Conservation (phyloP, 1,284 basidiomycete species). For the Pterulicium gracile region DNA sequence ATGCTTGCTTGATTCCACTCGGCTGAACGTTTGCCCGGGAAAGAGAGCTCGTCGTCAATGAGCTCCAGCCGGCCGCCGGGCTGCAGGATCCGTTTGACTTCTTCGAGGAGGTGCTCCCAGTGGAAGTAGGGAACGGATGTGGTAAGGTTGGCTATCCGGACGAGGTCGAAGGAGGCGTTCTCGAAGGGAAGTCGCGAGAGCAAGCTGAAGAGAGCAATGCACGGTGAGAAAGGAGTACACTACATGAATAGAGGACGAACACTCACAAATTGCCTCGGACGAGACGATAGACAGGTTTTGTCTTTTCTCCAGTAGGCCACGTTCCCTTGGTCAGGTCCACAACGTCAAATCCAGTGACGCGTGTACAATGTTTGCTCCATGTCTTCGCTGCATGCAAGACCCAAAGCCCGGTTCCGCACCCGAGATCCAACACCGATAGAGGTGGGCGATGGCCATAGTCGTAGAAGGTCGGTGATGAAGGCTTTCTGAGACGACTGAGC, state of each 20-base stretch:
- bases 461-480: slow-evolving; percentile 13
- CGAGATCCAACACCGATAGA: slow-evolving; percentile 11
- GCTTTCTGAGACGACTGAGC: no score
- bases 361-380: slow-evolving; percentile 14
- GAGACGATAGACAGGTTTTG: slow-evolving; percentile 8
- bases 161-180: neutral
- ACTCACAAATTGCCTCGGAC: slow-evolving; percentile 11
- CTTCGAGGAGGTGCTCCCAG: neutral
- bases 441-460: slow-evolving; percentile 12
- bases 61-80: neutral
- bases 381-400: slow-evolving; percentile 11
- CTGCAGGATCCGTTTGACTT: neutral
- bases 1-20: neutral
- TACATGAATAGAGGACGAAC: neutral
- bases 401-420: slow-evolving; percentile 13
- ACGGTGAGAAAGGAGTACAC: neutral
- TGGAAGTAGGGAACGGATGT: neutral
- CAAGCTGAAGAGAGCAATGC: neutral
- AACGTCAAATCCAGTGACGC: slow-evolving; percentile 11
- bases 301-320: slow-evolving; percentile 3
- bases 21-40: neutral
- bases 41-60: neutral
- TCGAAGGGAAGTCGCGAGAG: neutral
- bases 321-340: slow-evolving; percentile 10
- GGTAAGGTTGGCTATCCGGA: neutral